These are phyloP conservation scores for Phaeosphaeria sp. DNA, from an alignment of 2,329 filamentous ascomycete genomes.

Conservation along the genomic window DNA sequence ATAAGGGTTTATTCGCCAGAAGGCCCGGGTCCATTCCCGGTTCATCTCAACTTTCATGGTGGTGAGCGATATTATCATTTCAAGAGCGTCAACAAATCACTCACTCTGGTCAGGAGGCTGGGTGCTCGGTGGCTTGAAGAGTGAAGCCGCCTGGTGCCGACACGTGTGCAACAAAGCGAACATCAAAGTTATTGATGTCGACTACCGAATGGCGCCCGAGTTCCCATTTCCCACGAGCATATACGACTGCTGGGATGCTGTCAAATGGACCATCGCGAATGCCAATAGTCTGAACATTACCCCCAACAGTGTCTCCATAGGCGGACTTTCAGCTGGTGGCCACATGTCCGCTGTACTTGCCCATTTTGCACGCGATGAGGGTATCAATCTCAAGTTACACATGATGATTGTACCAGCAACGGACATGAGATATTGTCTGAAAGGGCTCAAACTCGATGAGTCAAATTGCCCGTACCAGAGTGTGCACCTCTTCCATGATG, in stretches of 20 bases:
- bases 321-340: slow-evolving; percentile 57
- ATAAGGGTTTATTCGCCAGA: slow-evolving; percentile 15
- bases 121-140: slow-evolving; percentile 17
- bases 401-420: slow-evolving; percentile 22
- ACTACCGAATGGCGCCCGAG: slow-evolving; percentile 62
- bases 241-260: slow-evolving; percentile 58
- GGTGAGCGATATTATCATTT: slow-evolving; percentile 1
- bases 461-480: slow-evolving; percentile 17
- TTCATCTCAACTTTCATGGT: slow-evolving; percentile 16
- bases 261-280: slow-evolving; percentile 46
- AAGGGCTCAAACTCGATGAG: slow-evolving; percentile 8
- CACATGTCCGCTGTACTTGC: slow-evolving; percentile 30
- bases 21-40: slow-evolving; percentile 13
- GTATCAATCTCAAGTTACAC: slow-evolving; percentile 16
- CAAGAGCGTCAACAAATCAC: background rate
- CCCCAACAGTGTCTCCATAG: slow-evolving; percentile 47
- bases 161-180: slow-evolving; percentile 16
- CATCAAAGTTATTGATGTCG: slow-evolving; percentile 47
- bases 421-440: slow-evolving; percentile 19
- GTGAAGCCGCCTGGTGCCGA: slow-evolving; percentile 20
- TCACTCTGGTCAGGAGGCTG: slow-evolving; percentile 10
- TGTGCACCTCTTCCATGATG: slow-evolving; percentile 18
- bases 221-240: slow-evolving; percentile 57
- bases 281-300: slow-evolving; percentile 17
- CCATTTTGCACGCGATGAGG: slow-evolving; percentile 21